Base-by-base conservation (phyloP, 805 yeast genomes). In the Lachancea thermotolerans region DNA sequence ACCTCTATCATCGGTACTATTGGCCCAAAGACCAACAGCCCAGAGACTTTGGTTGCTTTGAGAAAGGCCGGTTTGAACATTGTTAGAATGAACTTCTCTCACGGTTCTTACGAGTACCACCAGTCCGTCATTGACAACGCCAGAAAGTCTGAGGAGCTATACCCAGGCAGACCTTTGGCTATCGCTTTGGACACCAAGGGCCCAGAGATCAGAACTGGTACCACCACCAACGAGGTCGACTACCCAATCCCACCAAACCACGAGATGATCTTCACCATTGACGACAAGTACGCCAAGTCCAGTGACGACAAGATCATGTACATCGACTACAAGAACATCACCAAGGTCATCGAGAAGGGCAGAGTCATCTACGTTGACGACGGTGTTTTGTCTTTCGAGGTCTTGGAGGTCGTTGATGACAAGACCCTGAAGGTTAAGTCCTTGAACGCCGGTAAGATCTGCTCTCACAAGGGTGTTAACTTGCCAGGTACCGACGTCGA, bases 121-220 rank as follows among this genome's bases (percentile, higher is more conserved):
- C 96, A 90, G 74, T 74, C 87, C 52, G 99, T 93, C 62, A 75
- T 93, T 69, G 97, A 91, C 79, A 91, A 93, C 66, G 88, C 97
- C 60, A 85, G 95, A 73, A 82, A 88, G 71, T 89, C 97, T 54
- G 96, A 86, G 72, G 82, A 81, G 69, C 68, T 84, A 46, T 89
- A 83, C 71, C 80, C 85, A 56, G 97, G 98, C 65, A 87, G 98
- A 75, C 99, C 98, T 45, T 78, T 93, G 63, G 98, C 96, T 51
- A 90, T 93, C 71, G 99, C 99, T 55, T 81, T 93, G 61, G 99
- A 93, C 71, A 93, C 98, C 70, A 93, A 93, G 80, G 99, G 99
- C 59, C 99, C 99, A 53, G 99, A 93, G 75, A 93, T 93, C 75
- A 87, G 99, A 81, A 91, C 99, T 48, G 99, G 99, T 71, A 81